Base-by-base conservation (phyloP, 495 filamentous ascomycete genomes). In the Pyronema omphalodes region DNA sequence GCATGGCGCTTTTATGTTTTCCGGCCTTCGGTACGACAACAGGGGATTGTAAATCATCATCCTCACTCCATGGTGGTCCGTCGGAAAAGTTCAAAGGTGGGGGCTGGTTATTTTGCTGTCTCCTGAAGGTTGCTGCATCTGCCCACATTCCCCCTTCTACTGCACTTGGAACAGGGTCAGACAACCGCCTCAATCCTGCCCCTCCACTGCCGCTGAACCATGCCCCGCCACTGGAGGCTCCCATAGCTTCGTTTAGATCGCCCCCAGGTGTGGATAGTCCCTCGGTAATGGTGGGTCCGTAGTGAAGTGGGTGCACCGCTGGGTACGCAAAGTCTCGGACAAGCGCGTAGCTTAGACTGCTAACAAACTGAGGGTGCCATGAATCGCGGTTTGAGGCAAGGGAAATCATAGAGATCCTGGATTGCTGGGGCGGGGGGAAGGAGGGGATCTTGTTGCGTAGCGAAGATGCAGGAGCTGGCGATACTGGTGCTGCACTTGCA, bases 271-370 rank as follows among this genome's bases (percentile, higher is more conserved):
- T 94, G 1, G 84, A 88, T 55, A 83, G 75, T 34, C 80, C 81
- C 14, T 78, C 80, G n/a, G 77, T 69, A 59, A 84, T 80, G 1
- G 85, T 83, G 29, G 91, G 88, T 19, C 91, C 91, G 72, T 96
- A 95, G 73, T 95, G 89, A 60, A 94, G 70, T 11, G 86, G 88
- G 64, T 96, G 85, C 15, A 73, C 73, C 11, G 76, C 59, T 6
- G 86, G 80, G 61, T 96, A 99, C 44, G 93, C 91, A 68, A 96
- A 99, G 71, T 99, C 91, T 58, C 93, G 83, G 35, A 99, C 88
- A 7, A 82, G 74, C 45, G 89, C 76, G 64, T 95, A 95, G 7
- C 84, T 68, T n/a, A 95, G 76, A 63, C 81, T 89, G 39, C 89
- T 87, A 63, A 86, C 83, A 70, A 88, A 94, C 59, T 17, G 86